phyloP scores from a whole-genome alignment of 1,284 basidiomycete species.

The Ceratobasidium sp. region DNA sequence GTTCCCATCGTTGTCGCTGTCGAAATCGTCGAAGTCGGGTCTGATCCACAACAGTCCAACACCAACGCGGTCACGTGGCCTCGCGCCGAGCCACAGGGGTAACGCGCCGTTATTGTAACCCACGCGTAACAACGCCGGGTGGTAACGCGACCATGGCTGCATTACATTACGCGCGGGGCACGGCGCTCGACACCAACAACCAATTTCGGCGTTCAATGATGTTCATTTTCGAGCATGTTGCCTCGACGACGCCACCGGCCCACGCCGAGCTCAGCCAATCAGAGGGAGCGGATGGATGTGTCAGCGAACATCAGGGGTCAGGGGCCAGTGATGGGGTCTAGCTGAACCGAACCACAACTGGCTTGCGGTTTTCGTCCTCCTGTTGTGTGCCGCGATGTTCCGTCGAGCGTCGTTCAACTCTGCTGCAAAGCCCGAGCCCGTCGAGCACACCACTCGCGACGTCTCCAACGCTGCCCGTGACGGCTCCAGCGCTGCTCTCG shows the following conservation, averaged over 20 bases:
- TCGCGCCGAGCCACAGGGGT: too few relatives aligned
- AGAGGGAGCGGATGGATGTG: not conserved
- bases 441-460: constrained; percentile 57
- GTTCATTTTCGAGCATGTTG: not conserved
- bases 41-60: constrained; percentile 27
- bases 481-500: constrained; percentile 6
- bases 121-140: too few relatives aligned
- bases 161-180: too few relatives aligned
- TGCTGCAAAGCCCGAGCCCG: constrained; percentile 33
- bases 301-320: constrained; percentile 10
- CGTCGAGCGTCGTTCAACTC: constrained; percentile 26
- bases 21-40: constrained; percentile 8
- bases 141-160: too few relatives aligned
- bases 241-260: constrained; percentile 21
- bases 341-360: not conserved
- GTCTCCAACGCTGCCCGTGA: constrained; percentile 1
- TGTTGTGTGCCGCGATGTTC: constrained; percentile 28
- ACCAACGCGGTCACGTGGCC: constrained; percentile 36
- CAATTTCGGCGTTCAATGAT: too few relatives aligned
- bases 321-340: constrained; percentile 7
- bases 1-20: constrained; percentile 20
- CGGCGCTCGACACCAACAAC: too few relatives aligned
- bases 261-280: not conserved
- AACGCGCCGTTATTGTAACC: too few relatives aligned
- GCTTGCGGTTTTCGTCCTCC: not conserved